Evolutionary conservation across 208 protist species (phyloP), one percentile per base, ranked within the genome.

Genomic region (Vickermania ingenoplastis): DNA sequence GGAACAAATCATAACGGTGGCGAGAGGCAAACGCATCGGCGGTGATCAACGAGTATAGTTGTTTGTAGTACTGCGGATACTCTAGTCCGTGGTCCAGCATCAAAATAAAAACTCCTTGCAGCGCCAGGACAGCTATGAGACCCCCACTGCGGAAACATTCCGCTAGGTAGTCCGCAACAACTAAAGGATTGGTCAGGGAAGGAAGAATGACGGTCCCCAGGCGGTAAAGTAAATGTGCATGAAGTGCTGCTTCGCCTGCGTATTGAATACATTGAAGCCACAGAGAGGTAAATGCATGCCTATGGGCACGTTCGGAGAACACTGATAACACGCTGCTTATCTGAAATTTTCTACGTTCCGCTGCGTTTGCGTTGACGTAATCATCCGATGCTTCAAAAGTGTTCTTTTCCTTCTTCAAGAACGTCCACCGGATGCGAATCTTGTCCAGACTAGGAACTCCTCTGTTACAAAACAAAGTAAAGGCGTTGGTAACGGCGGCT

Each of bases 31-130:
- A 93, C 13, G 69, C 70, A 61, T 92, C 83, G 1, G 87, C 59
- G 1, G 82, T 91, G 60, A 96, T 69, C 26, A 94, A 74, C 30
- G 72, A 80, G 76, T 96, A 96, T 23, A 96, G 75, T 60, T 96
- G 85, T 61, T 91, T 73, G 71, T 93, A 96, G 70, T 88, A 96
- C 28, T 89, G 64, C 2, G 90, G 90, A 57, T 94, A 94, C 75
- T 96, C 86, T 11, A 96, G 70, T 0, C 86, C 83, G 62, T 96
- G 83, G 62, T 94, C 83, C 17, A 93, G 61, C 82, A 96, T 94
- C 36, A 96, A 77, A 13, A 94, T 14, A 57, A 94, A 91, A 7
- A 96, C 73, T 0, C 86, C 86, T 25, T 91, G 83, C 13, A 96
- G 83, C 1, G 86, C 79, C 11, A 96, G 80, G 21, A 96, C 79